phyloP scores from a whole-genome alignment of 805 yeast species.

The Pichia pseudocactophila region DNA sequence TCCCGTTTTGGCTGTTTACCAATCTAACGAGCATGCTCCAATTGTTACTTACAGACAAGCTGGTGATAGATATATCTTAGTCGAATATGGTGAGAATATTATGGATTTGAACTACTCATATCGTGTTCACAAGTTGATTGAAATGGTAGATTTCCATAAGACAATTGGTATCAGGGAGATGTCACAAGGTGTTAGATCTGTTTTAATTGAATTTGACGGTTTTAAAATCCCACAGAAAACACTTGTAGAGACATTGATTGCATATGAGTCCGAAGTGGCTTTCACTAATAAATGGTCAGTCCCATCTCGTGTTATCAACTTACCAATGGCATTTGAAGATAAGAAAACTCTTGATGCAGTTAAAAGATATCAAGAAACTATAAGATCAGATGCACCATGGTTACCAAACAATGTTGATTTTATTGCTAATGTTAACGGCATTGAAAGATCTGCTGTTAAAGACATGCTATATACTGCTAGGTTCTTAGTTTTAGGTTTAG shows the following conservation, averaged over 20 bases:
- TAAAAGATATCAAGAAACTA: slow-evolving; percentile 84
- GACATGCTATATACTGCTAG: slow-evolving; percentile 85
- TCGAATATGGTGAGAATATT: slow-evolving; percentile 85
- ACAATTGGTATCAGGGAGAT: slow-evolving; percentile 84
- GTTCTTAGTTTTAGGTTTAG: slow-evolving; percentile 88
- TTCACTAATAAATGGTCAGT: slow-evolving; percentile 79
- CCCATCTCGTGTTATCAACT: slow-evolving; percentile 67
- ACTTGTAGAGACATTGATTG: slow-evolving; percentile 54
- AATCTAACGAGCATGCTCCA: slow-evolving; percentile 47
- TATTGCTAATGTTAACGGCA: slow-evolving; percentile 79
- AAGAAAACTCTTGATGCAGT: slow-evolving; percentile 83
- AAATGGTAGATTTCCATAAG: slow-evolving; percentile 52
- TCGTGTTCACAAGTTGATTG: slow-evolving; percentile 76
- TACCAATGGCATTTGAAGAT: slow-evolving; percentile 98
- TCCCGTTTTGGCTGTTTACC: slow-evolving; percentile 57
- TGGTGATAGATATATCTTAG: slow-evolving; percentile 87
- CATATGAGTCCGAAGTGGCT: slow-evolving; percentile 67
- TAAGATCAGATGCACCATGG: slow-evolving; percentile 93
- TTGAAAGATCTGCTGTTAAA: slow-evolving; percentile 64
- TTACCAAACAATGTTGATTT: slow-evolving; percentile 96
- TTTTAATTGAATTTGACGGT: slow-evolving; percentile 77
- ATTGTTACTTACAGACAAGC: slow-evolving; percentile 87
- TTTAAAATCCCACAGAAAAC: slow-evolving; percentile 48
- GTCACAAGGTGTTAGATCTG: slow-evolving; percentile 97
- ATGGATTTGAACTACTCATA: slow-evolving; percentile 81